These are phyloP conservation scores for Xenoacremonium recifei DNA, from an alignment of 2,329 filamentous ascomycete genomes.

Conservation along the genomic window DNA sequence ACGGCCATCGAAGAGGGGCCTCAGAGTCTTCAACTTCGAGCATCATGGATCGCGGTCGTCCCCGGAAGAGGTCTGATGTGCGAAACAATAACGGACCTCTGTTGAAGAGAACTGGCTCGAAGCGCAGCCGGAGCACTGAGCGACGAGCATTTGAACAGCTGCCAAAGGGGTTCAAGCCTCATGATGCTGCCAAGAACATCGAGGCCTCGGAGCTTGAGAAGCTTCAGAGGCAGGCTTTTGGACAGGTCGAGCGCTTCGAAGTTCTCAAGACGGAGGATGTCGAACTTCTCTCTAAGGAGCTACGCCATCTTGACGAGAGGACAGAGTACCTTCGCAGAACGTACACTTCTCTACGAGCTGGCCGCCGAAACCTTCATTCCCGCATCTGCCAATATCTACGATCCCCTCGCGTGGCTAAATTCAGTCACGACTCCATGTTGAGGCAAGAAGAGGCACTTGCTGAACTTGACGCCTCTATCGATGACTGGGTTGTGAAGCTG, in stretches of 20 bases:
- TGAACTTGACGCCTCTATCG: conserved; percentile 74
- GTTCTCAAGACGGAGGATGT: conserved; percentile 63
- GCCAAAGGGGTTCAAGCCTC: conserved; percentile 55
- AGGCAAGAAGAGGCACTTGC: conserved; percentile 78
- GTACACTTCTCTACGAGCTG: conserved; percentile 71
- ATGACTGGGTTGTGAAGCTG: conserved; percentile 79
- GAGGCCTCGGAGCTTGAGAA: conserved; percentile 46
- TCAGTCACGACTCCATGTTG: conserved; percentile 72
- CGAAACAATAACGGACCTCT: conserved; percentile 36
- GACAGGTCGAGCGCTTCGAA: conserved; percentile 63
- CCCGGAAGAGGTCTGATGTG: conserved; percentile 51
- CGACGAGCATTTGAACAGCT: conserved; percentile 58
- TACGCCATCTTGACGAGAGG: conserved; percentile 72
- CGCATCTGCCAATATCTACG: conserved; percentile 77
- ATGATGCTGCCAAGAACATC: conserved; percentile 50
- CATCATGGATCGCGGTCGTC: conserved; percentile 62
- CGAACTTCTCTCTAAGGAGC: conserved; percentile 66
- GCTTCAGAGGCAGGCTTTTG: conserved; percentile 59
- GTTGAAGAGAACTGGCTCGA: conserved; percentile 39
- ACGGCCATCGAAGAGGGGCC: conserved; percentile 49
- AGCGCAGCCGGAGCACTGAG: conserved; percentile 49
- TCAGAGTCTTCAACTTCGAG: conserved; percentile 59
- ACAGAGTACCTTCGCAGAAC: conserved; percentile 77
- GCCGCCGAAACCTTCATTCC: conserved; percentile 72
- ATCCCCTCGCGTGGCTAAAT: conserved; percentile 66